These are phyloP conservation scores for Pseudogymnoascus sp. DNA, from an alignment of 2,329 filamentous ascomycete species.

Conservation along the genomic window DNA sequence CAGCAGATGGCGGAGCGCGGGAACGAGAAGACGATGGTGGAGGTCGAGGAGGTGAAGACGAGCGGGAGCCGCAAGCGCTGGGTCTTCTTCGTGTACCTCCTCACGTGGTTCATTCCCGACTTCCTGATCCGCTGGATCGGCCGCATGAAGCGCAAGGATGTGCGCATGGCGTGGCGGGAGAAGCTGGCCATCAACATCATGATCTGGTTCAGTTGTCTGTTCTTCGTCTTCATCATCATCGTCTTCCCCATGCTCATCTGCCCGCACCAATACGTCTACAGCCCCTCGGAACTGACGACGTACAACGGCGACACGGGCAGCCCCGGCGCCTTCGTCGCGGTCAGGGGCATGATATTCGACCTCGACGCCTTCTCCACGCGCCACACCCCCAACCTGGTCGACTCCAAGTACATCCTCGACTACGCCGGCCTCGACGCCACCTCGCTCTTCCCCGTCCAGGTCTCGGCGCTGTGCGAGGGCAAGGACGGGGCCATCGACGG, in stretches of 20 bases:
- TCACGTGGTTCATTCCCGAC: conserved; percentile 94
- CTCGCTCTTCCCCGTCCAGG: conserved; percentile 83
- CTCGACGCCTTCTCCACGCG: conserved; percentile 61
- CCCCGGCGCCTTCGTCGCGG: conserved; percentile 59
- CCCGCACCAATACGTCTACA: conserved; percentile 83
- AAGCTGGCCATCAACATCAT: conserved; percentile 97
- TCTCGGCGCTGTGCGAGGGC: conserved; percentile 82
- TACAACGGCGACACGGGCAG: conserved; percentile 63
- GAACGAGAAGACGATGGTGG: conserved; percentile 80
- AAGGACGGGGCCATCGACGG: conserved; percentile 55
- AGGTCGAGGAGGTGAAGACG: conserved; percentile 76
- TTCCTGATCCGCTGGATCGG: conserved; percentile 69
- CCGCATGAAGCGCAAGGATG: conserved; percentile 93
- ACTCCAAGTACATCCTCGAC: conserved; percentile 55
- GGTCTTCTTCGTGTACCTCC: conserved; percentile 72
- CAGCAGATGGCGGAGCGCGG: conserved; percentile 93
- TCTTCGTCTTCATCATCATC: conserved; percentile 83
- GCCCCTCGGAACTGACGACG: conserved; percentile 61
- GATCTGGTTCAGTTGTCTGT: conserved; percentile 78
- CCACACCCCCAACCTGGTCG: conserved; percentile 65
- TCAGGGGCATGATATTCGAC: conserved; percentile 86
- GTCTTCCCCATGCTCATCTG: conserved; percentile 82
- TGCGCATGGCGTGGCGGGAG: conserved; percentile 95
- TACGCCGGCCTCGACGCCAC: conserved; percentile 89
- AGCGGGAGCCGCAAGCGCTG: conserved; percentile 81